A percentile compares a stretch with the other conserved stretches of the same genome.
Conservation (phyloP, 1,284 basidiomycete genomes). For the Entoloma clypeatum region DNA sequence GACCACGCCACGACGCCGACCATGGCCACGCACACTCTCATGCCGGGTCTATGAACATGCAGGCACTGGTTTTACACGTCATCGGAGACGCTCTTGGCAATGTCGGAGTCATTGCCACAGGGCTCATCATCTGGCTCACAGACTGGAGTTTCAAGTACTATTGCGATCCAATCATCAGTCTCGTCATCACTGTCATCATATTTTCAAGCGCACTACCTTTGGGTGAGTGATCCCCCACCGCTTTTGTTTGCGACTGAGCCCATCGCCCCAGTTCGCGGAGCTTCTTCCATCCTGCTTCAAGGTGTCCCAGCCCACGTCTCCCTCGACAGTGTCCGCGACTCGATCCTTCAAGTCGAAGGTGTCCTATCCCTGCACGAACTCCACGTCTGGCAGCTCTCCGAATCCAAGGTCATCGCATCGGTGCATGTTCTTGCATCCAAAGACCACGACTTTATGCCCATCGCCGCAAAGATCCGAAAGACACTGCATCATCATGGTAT, state of each 20-base stretch:
- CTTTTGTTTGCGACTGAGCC: slow-evolving; percentile 8
- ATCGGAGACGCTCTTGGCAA: slow-evolving; percentile 97
- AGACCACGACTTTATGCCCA: slow-evolving; percentile 85
- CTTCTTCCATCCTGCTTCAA: slow-evolving; percentile 96
- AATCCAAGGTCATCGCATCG: slow-evolving; percentile 85
- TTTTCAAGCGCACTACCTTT: slow-evolving; percentile 94
- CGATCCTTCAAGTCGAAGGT: slow-evolving; percentile 80
- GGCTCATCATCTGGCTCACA: slow-evolving; percentile 88
- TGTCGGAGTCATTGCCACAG: slow-evolving; percentile 94
- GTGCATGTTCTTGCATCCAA: slow-evolving; percentile 90
- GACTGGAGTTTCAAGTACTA: slow-evolving; percentile 82
- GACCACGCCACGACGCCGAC: slow-evolving; percentile 7
- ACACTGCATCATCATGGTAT: slow-evolving; percentile 89
- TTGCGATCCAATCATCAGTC: slow-evolving; percentile 91
- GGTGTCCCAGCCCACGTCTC: slow-evolving; percentile 90
- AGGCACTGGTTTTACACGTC: slow-evolving; percentile 90
- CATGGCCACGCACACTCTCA: slow-evolving; percentile 50
- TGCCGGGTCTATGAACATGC: slow-evolving; percentile 94
- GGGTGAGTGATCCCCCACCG: slow-evolving; percentile 46
- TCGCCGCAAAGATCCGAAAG: slow-evolving; percentile 81
- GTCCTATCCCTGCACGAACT: slow-evolving; percentile 93
- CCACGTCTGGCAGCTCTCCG: slow-evolving; percentile 88
- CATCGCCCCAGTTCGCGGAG: slow-evolving; percentile 65
- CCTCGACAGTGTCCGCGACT: slow-evolving; percentile 78
- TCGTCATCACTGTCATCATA: slow-evolving; percentile 96